Evolutionary conservation across 78 protist species (phyloP).

Genomic region (Dictyostelium firmibasis): DNA sequence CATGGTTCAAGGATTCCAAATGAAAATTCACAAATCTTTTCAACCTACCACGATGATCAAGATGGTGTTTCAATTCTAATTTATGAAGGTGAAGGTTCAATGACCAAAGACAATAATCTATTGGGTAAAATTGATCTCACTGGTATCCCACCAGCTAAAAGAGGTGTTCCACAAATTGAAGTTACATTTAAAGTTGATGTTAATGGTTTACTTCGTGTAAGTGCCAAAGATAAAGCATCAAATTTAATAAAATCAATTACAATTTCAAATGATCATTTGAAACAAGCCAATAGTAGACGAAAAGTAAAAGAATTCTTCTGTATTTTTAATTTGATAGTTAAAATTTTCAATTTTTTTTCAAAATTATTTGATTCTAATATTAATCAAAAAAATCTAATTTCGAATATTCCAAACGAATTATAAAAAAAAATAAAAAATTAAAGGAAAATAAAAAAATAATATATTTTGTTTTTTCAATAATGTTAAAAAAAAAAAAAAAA

Average conservation of each 20-base stretch:
- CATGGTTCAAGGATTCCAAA: constrained; percentile 93
- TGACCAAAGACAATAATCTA: constrained; percentile 43
- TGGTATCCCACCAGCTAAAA: constrained; percentile 89
- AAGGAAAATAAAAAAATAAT: too few species aligned
- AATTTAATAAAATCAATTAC: constrained; percentile 78
- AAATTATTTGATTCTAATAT: constrained; percentile 78
- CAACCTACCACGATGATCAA: constrained; percentile 89
- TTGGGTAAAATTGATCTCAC: constrained; percentile 64
- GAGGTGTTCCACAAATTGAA: constrained; percentile 79
- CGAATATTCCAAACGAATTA: too few species aligned
- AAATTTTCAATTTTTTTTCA: too few species aligned
- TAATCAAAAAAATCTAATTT: neutral
- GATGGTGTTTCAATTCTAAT: constrained; percentile 82
- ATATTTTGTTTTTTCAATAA: too few species aligned
- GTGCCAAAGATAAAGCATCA: constrained; percentile 94
- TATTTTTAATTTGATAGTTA: too few species aligned
- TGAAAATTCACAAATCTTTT: constrained; percentile 70
- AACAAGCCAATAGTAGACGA: too few species aligned
- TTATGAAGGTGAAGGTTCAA: constrained; percentile 91
- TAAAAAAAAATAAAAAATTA: too few species aligned
- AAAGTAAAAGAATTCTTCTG: too few species aligned
- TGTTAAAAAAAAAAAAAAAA: too few species aligned
- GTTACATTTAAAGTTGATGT: constrained; percentile 89
- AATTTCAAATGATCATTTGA: constrained; percentile 87
- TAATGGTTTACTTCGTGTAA: constrained; percentile 95